phyloP scores from a whole-genome alignment of 352 stramenopile genomes.

The Globisporangium abappressorium region DNA sequence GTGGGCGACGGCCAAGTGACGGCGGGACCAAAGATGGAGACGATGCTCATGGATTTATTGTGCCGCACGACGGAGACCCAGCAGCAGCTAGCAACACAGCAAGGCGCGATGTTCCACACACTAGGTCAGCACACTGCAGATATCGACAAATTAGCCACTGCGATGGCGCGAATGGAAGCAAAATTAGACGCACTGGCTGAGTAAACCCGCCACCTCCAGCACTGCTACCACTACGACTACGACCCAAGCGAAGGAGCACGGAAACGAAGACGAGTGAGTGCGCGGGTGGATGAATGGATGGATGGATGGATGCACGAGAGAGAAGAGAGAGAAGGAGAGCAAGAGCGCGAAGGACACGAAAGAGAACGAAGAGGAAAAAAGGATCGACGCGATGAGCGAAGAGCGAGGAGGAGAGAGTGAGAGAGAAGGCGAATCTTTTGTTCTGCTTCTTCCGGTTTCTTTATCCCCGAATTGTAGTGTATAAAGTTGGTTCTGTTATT shows the following conservation, averaged over 20 bases:
- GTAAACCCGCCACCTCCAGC: slow-evolving; percentile 27
- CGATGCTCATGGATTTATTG: slow-evolving; percentile 88
- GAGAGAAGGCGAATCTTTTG: slow-evolving; percentile 4
- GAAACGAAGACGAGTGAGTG: not conserved
- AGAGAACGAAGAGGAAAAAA: not conserved
- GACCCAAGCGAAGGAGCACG: not conserved
- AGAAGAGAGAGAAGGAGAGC: not conserved
- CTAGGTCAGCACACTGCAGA: slow-evolving; percentile 87
- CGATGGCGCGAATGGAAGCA: slow-evolving; percentile 87
- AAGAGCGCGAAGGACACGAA: not conserved
- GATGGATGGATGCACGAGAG: not conserved
- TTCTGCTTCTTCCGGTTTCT: slow-evolving; percentile 20
- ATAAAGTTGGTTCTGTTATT: slow-evolving; percentile 25
- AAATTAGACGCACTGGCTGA: slow-evolving; percentile 85
- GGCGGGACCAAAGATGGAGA: slow-evolving; percentile 86
- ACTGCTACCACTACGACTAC: not conserved
- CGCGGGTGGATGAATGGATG: not conserved
- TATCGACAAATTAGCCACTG: slow-evolving; percentile 84
- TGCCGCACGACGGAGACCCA: slow-evolving; percentile 87
- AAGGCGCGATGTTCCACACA: slow-evolving; percentile 89
- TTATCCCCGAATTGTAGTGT: slow-evolving; percentile 31
- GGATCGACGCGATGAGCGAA: slow-evolving; percentile 5
- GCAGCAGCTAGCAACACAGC: slow-evolving; percentile 88
- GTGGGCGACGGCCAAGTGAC: slow-evolving; percentile 82
- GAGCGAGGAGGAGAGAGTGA: not conserved